Conservation (phyloP, 495 filamentous ascomycete species). For the Xylaria sp. region DNA sequence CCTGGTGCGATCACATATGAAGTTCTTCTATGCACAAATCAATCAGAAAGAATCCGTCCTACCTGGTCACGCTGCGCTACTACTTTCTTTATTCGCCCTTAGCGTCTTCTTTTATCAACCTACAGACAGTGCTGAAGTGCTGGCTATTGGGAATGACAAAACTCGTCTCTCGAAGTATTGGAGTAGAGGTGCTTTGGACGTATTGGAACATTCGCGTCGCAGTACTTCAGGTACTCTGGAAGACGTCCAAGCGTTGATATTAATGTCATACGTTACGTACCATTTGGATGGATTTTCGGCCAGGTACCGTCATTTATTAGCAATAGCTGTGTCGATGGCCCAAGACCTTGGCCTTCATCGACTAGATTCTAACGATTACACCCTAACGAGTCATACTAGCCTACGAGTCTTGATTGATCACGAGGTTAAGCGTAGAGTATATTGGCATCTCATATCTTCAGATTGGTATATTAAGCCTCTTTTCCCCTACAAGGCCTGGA, state of each 20-base stretch:
- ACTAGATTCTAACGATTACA: conserved; percentile 43
- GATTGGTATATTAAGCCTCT: neutral
- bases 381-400: conserved; percentile 23
- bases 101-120: conserved; percentile 45
- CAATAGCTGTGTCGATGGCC: conserved; percentile 35
- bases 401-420: neutral
- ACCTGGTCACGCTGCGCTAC: conserved; percentile 43
- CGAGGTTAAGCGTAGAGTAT: conserved; percentile 10
- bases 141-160: conserved; percentile 22
- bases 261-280: conserved; percentile 46
- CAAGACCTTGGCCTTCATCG: conserved; percentile 55
- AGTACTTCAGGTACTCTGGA: conserved; percentile 48
- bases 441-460: conserved; percentile 12
- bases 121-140: conserved; percentile 9
- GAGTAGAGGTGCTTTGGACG: conserved; percentile 33
- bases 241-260: conserved; percentile 55
- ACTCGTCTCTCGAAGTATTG: conserved; percentile 31
- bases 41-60: conserved; percentile 21
- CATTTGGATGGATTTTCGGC: conserved; percentile 47
- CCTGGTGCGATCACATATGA: neutral
- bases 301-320: conserved; percentile 38
- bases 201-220: conserved; percentile 42
- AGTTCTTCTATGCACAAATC: conserved; percentile 3
- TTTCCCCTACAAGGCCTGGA: conserved; percentile 39
- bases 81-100: conserved; percentile 50